Evolutionary conservation across 2,329 filamentous ascomycete species (phyloP), one percentile per base, ranked within the genome.

Genomic region (Elsinoe australis): DNA sequence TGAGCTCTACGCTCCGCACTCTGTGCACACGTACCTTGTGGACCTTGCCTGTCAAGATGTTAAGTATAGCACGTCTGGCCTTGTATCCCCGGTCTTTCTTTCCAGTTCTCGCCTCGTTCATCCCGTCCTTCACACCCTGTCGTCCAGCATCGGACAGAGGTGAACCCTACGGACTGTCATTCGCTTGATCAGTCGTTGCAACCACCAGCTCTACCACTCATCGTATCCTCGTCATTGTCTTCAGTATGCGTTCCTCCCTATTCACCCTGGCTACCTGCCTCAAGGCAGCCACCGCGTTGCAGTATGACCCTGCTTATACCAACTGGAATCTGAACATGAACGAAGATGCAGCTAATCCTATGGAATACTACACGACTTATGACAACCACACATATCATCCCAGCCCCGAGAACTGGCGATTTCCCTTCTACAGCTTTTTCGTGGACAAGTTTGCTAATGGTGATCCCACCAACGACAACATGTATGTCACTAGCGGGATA

Each of bases 401-500:
- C 0, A 82, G 78, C 15, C 79, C 80, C 1, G 59, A 66, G 0
- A 82, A 78, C 55, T 83, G 80, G 80, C 71, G 80, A 19, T 73
- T 83, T 52, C 80, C 80, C 0, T 76, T 82, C 57, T 83, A 83
- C 59, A 80, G 77, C 6, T 64, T 83, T 36, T 80, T 81, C 58
- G 62, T 81, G 8, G 79, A 83, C 59, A 68, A 77, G 51, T 83
- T 76, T 56, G 77, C 80, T 33, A 82, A 83, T 55, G 79, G 79
- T 15, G 74, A 83, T 55, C 79, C 79, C 5, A 69, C 67, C 2
- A 83, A 83, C 57, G 79, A 83, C 58, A 79, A 82, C 57, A 61
- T 72, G 39, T 31, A 32, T 31, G 39, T n/a, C n/a, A 10, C 3
- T 3, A n/a, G 49, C 71, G n/a, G n/a, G n/a, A n/a, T n/a, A 70